These are phyloP conservation scores for Amaranthus palmeri DNA, from an alignment of 148 eudicot genomes.

Conservation along the genomic window DNA sequence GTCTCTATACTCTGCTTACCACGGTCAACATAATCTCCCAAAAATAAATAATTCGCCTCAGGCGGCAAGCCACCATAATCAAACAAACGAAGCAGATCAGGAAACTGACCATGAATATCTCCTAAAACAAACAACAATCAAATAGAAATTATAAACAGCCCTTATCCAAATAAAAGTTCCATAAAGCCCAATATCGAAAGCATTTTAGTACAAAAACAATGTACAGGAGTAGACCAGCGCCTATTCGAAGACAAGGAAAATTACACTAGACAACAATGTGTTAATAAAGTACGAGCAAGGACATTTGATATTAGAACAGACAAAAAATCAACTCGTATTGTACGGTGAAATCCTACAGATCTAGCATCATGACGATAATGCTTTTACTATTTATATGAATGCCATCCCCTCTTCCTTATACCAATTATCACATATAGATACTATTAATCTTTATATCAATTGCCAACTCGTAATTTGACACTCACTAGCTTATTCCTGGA, in stretches of 20 bases:
- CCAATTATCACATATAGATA: too few relatives aligned
- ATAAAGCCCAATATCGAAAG: not conserved
- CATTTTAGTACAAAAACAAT: not conserved
- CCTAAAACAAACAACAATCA: conserved; percentile 33
- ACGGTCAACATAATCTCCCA: conserved; percentile 84
- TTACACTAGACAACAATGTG: not conserved
- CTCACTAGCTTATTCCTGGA: too few relatives aligned
- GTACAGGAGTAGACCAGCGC: not conserved
- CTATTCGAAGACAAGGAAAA: not conserved
- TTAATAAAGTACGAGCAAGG: not conserved
- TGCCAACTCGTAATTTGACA: too few relatives aligned
- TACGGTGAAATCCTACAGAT: not conserved
- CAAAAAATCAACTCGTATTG: not conserved
- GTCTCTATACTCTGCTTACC: conserved; percentile 85
- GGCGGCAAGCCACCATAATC: conserved; percentile 85
- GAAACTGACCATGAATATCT: conserved; percentile 71
- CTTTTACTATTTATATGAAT: not conserved
- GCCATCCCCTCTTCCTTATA: too few relatives aligned
- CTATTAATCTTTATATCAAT: too few relatives aligned
- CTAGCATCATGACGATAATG: not conserved
- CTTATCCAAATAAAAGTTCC: not conserved
- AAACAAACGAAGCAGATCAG: conserved; percentile 78
- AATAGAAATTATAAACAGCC: not conserved
- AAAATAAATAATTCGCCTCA: conserved; percentile 64
- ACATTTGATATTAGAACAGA: not conserved